Base-by-base conservation (phyloP, 768 basidiomycete species). In the Dentipellis fragilis region DNA sequence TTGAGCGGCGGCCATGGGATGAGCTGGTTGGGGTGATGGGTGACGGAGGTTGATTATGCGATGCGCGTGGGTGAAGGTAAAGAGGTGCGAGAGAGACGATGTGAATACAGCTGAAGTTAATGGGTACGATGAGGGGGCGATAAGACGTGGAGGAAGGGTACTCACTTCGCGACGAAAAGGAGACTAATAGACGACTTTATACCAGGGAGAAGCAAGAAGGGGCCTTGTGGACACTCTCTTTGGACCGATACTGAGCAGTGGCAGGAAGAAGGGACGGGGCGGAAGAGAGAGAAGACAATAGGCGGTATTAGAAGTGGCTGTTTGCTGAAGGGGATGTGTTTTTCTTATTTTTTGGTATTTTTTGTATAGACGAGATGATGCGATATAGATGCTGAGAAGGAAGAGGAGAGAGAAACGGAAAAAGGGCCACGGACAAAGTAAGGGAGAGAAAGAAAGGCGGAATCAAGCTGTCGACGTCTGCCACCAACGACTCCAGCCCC, bases 1-100 rank as follows among this genome's bases (percentile, higher is more conserved):
- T 35, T 64, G 68, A 56, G 73, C 61, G 49, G 76, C 68, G 53
- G 78, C 69, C 77, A 80, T 79, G 58, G 59, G 47, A 59, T 54
- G 50, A 56, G 58, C 48, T 61, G 52, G 59, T 52, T 57, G 59
- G 58, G 54, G 59, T 59, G 55, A 54, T 55, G 54, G 42, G 56
- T 52, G 58, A 55, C 49, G 57, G 64, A 49, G 55, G 46, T 39
- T 49, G 62, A 61, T 55, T 59, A 38, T 60, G 52, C 57, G 63
- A 57, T 54, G 61, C 56, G 56, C 57, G 55, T 48, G 60, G 54
- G 46, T 57, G 60, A 58, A 54, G 52, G 49, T 23, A 52, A 48
- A 57, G 48, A 57, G 53, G 48, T 54, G 62, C 52, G 58, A 64
- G 61, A 53, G 61, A 61, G 36, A 64, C 52, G 55, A 60, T 61